Conservation (phyloP, 2,329 filamentous ascomycete genomes). For the Lanzia echinophila region DNA sequence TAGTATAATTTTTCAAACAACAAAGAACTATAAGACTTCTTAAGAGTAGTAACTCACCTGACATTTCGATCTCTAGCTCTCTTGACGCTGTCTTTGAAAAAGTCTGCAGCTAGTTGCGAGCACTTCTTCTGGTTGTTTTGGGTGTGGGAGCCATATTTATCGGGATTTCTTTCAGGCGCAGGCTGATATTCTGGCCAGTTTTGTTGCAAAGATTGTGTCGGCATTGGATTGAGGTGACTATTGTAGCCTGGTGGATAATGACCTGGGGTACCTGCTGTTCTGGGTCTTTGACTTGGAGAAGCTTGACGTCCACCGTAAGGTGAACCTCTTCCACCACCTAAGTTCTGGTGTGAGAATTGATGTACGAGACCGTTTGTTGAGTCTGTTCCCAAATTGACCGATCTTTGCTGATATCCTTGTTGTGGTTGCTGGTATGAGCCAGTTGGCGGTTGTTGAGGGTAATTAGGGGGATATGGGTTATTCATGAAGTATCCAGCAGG, state of each 20-base stretch:
- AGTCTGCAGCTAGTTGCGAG: slow-evolving; percentile 69
- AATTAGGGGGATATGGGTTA: slow-evolving; percentile 38
- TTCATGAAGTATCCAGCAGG: slow-evolving; percentile 54
- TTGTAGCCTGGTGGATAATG: slow-evolving; percentile 52
- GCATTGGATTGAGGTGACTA: slow-evolving; percentile 62
- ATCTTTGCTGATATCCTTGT: slow-evolving; percentile 39
- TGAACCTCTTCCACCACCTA: slow-evolving; percentile 65
- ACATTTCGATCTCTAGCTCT: slow-evolving; percentile 91
- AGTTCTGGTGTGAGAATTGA: slow-evolving; percentile 95
- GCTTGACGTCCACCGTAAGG: slow-evolving; percentile 61
- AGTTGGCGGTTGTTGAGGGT: slow-evolving; percentile 46
- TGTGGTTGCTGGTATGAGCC: slow-evolving; percentile 46
- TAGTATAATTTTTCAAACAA: not conserved
- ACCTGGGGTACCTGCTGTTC: slow-evolving; percentile 68
- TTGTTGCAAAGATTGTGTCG: slow-evolving; percentile 47
- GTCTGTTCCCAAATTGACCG: slow-evolving; percentile 62
- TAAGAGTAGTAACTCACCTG: slow-evolving; percentile 50
- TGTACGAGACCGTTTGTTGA: slow-evolving; percentile 87
- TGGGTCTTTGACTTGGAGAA: slow-evolving; percentile 68
- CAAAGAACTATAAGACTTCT: not conserved
- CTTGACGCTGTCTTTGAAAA: slow-evolving; percentile 98
- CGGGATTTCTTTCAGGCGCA: slow-evolving; percentile 79
- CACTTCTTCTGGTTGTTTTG: slow-evolving; percentile 68
- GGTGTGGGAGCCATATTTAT: slow-evolving; percentile 60
- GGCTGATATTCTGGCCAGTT: slow-evolving; percentile 66